These are phyloP conservation scores for Globisporangium carolinianum DNA, from an alignment of 352 stramenopile genomes.

Conservation along the genomic window DNA sequence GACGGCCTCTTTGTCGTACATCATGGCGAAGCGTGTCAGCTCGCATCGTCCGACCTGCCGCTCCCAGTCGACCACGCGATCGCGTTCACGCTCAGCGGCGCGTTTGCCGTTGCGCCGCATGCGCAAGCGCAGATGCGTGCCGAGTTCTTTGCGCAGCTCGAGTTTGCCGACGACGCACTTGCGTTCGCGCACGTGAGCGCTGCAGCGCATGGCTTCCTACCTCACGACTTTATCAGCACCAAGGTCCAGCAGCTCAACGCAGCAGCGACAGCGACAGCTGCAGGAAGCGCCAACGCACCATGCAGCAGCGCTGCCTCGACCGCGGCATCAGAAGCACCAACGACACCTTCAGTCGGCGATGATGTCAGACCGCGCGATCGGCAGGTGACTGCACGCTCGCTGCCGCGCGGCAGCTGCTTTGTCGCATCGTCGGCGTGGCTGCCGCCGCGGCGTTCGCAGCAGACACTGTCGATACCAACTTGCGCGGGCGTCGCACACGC, in stretches of 20 bases:
- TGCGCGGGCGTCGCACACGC: slow-evolving; percentile 27
- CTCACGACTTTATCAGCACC: slow-evolving; percentile 25
- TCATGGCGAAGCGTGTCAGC: slow-evolving; percentile 40
- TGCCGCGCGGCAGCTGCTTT: slow-evolving; percentile 42
- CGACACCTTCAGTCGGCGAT: background rate
- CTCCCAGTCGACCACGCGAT: slow-evolving; percentile 38
- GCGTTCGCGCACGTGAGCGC: slow-evolving; percentile 37
- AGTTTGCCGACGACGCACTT: slow-evolving; percentile 36
- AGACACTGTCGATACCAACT: slow-evolving; percentile 1
- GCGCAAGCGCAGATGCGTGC: slow-evolving; percentile 18
- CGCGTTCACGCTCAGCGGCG: slow-evolving; percentile 41
- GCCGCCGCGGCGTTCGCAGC: slow-evolving; percentile 23
- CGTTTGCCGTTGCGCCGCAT: slow-evolving; percentile 19
- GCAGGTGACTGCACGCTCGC: slow-evolving; percentile 14
- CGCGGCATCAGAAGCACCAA: no score
- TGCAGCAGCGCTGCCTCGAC: background rate
- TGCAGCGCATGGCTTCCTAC: slow-evolving; percentile 46
- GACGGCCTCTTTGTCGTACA: slow-evolving; percentile 46
- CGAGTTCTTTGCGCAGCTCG: slow-evolving; percentile 54
- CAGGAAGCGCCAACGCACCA: background rate
- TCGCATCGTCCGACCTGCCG: slow-evolving; percentile 29
- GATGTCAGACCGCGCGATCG: no score
- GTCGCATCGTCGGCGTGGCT: slow-evolving; percentile 51
- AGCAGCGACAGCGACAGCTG: background rate
- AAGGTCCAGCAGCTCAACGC: slow-evolving; percentile 10